phyloP scores from a whole-genome alignment of 208 protist species.

The Vickermania spadyakhi region DNA sequence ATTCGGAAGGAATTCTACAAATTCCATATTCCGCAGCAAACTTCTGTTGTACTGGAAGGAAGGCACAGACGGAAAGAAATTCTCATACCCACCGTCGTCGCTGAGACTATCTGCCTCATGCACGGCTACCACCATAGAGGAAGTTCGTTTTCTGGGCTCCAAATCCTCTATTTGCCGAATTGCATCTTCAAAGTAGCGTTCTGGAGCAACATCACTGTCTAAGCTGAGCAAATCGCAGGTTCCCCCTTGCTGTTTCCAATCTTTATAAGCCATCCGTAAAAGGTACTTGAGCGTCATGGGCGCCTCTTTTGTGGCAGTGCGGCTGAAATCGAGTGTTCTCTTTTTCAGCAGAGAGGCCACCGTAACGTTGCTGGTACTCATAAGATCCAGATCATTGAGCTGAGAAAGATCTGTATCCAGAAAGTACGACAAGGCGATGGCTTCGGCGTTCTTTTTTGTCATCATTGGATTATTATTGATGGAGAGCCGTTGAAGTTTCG shows the following conservation, averaged over 20 bases:
- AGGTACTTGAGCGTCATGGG: slow-evolving; percentile 8
- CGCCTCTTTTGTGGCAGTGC: not conserved
- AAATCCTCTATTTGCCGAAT: not conserved
- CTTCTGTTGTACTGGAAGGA: slow-evolving; percentile 22
- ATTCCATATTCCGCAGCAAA: slow-evolving; percentile 13
- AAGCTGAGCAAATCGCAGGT: slow-evolving; percentile 15
- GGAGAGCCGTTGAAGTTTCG: slow-evolving; percentile 31
- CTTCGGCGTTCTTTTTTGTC: slow-evolving; percentile 9
- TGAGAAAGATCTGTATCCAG: not conserved
- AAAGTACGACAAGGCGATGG: slow-evolving; percentile 3
- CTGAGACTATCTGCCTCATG: not conserved
- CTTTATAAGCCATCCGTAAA: slow-evolving; percentile 7
- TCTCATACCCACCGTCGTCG: not conserved
- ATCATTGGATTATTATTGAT: slow-evolving; percentile 66
- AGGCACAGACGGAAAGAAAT: slow-evolving; percentile 2
- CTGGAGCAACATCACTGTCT: slow-evolving; percentile 8
- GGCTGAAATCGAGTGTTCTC: slow-evolving; percentile 9
- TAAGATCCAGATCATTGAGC: not conserved
- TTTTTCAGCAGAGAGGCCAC: slow-evolving; percentile 3
- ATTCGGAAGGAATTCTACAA: slow-evolving; percentile 19
- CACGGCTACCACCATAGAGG: not conserved
- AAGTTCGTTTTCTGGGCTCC: slow-evolving; percentile 1
- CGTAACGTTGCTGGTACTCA: not conserved
- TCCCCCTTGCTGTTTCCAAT: not conserved
- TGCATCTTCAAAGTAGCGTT: slow-evolving; percentile 15